phyloP scores from a whole-genome alignment of 75 land plant genomes.

The Cupressus sempervirens region DNA sequence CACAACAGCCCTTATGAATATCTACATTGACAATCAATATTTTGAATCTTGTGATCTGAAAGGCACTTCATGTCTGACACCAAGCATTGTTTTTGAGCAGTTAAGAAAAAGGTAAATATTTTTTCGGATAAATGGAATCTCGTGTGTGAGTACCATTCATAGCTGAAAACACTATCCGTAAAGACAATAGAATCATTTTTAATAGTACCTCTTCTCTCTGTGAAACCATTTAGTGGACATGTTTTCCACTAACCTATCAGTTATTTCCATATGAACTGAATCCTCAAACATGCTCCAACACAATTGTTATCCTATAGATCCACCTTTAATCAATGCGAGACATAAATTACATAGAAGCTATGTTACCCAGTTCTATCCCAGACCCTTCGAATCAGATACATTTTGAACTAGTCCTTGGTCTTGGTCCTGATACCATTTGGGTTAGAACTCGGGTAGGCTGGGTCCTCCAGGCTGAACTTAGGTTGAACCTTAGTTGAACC shows the following conservation, averaged over 20 bases:
- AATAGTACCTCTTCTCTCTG: neutral
- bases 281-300: neutral
- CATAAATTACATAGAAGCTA: neutral
- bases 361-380: too few relatives aligned
- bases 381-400: too few relatives aligned
- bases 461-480: too few relatives aligned
- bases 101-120: neutral
- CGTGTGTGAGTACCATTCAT: neutral
- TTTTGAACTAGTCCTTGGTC: too few relatives aligned
- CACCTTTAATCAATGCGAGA: neutral
- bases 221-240: neutral
- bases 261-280: neutral
- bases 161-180: neutral
- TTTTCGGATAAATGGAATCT: neutral
- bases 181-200: neutral
- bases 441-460: too few relatives aligned
- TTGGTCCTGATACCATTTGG: too few relatives aligned
- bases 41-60: neutral
- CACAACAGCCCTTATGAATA: too few relatives aligned
- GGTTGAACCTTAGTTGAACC: too few relatives aligned
- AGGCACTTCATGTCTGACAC: neutral
- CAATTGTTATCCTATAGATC: neutral
- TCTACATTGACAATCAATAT: neutral
- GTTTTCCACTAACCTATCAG: neutral
- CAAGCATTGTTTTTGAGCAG: neutral